A percentile compares a stretch with the other conserved stretches of the same genome.
Conservation (phyloP, 345 rosid species). For the Heritiera littoralis region DNA sequence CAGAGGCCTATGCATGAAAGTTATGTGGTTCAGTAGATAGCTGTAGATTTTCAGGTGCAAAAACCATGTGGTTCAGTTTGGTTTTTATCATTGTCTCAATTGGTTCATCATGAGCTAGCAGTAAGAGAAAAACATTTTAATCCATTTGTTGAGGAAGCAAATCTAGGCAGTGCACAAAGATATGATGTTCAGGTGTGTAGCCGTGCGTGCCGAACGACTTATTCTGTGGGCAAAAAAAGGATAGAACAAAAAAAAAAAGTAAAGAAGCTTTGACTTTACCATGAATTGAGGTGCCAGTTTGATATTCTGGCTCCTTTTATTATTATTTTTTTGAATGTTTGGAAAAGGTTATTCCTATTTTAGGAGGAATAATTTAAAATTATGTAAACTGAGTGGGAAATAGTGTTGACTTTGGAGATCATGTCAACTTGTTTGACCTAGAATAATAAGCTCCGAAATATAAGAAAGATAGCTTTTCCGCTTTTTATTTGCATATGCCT, state of each 20-base stretch:
- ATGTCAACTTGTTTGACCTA: not conserved
- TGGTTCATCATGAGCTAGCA: constrained; percentile 1
- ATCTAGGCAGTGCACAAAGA: not conserved
- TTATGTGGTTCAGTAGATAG: not conserved
- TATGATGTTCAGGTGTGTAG: not conserved
- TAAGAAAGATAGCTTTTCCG: not conserved
- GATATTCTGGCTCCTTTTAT: too few relatives aligned
- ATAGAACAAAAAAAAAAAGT: too few relatives aligned
- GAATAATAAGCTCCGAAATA: not conserved
- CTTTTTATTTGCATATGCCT: not conserved
- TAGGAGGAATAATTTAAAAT: too few relatives aligned
- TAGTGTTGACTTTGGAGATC: not conserved
- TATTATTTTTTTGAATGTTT: too few relatives aligned
- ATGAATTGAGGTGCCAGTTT: too few relatives aligned
- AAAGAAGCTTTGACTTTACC: too few relatives aligned
- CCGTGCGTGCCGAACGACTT: not conserved
- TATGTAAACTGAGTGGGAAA: too few relatives aligned
- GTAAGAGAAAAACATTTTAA: not conserved
- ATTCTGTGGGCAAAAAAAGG: not conserved
- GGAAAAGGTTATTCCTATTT: too few relatives aligned
- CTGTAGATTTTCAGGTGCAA: not conserved
- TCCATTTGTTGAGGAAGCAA: not conserved
- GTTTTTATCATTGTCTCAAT: not conserved
- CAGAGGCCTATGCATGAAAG: not conserved
- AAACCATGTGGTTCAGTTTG: not conserved